Percentiles rank a stretch among this genome's conserved stretches.
These are phyloP conservation scores for Aspergillus homomorphus DNA, from an alignment of 495 filamentous ascomycete genomes.

Conservation along the genomic window DNA sequence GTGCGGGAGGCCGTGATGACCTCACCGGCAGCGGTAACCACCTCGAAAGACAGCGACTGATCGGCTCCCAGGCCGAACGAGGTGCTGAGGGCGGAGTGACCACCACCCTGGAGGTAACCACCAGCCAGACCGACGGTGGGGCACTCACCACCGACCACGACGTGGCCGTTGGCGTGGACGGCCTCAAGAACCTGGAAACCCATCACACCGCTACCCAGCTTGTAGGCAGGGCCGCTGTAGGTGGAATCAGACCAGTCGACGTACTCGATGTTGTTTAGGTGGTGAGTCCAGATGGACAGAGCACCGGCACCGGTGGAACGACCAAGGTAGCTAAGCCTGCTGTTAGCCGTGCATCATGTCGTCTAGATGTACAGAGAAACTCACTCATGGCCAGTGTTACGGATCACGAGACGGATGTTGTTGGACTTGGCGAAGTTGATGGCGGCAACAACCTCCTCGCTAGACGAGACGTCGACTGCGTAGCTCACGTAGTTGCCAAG, in stretches of 20 bases:
- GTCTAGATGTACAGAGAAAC: slow-evolving; percentile 4
- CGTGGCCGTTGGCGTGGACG: slow-evolving; percentile 31
- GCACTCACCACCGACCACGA: slow-evolving; percentile 38
- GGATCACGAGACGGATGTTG: slow-evolving; percentile 62
- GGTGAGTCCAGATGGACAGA: slow-evolving; percentile 57
- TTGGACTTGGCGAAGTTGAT: slow-evolving; percentile 53
- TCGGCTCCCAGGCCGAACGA: slow-evolving; percentile 62
- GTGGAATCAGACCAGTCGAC: slow-evolving; percentile 33
- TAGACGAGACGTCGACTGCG: slow-evolving; percentile 40
- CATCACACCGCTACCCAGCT: slow-evolving; percentile 53
- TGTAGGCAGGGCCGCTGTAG: slow-evolving; percentile 53
- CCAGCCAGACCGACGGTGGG: slow-evolving; percentile 47
- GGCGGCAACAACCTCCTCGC: slow-evolving; percentile 31
- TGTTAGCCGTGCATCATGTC: background rate
- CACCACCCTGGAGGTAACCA: slow-evolving; percentile 62
- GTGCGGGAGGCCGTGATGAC: slow-evolving; percentile 52
- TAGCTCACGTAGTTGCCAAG: slow-evolving; percentile 61
- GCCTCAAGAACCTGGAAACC: slow-evolving; percentile 48
- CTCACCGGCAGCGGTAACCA: slow-evolving; percentile 55
- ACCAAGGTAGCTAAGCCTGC: slow-evolving; percentile 44
- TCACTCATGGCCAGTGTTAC: slow-evolving; percentile 60
- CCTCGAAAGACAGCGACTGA: slow-evolving; percentile 58
- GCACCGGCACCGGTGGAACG: slow-evolving; percentile 58
- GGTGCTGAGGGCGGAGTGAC: slow-evolving; percentile 54
- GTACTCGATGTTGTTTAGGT: slow-evolving; percentile 47